Evolutionary conservation across 2,329 filamentous ascomycete genomes (phyloP), one percentile per base, ranked within the genome.

Genomic region (Shiraia sp.): DNA sequence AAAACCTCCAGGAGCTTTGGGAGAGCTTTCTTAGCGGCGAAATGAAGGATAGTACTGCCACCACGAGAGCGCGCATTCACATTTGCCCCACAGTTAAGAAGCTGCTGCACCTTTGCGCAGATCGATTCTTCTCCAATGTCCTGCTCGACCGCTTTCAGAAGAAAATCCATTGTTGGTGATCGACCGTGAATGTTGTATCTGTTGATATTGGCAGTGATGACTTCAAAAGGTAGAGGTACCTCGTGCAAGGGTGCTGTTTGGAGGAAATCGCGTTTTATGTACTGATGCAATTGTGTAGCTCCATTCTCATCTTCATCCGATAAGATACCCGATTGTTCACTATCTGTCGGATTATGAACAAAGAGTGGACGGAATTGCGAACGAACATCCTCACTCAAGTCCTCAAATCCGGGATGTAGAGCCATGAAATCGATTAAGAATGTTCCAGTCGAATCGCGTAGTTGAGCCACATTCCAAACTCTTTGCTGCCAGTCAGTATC

Each of bases 71-170:
- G 17, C 15, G 31, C 31, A 23, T 32, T 32, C 7, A 22, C 15
- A 22, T 32, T 32, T 3, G 16, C 29, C 13, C 29, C 29, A 12
- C 10, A 15, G 15, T 17, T 4, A 16, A 32, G n/a, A 7, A 32
- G 29, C 19, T 32, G 29, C 12, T 12, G 2, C 10, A 16, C 13
- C 19, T 32, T 23, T 5, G 13, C 12, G 8, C 29, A 32, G 4
- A 32, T 15, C 2, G 8, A 7, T 32, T 22, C n/a, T 23, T 51
- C 33, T n/a, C n/a, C n/a, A n/a, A n/a, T n/a, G n/a, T n/a, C n/a
- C n/a, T n/a, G n/a, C n/a, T n/a, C n/a, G n/a, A n/a, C n/a, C n/a
- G n/a, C n/a, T n/a, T n/a, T n/a, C n/a, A n/a, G n/a, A n/a, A n/a
- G n/a, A n/a, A n/a, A n/a, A n/a, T n/a, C n/a, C n/a, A n/a, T n/a